phyloP scores from a whole-genome alignment of 2,329 filamentous ascomycete species.

The Aureobasidium subglaciale region DNA sequence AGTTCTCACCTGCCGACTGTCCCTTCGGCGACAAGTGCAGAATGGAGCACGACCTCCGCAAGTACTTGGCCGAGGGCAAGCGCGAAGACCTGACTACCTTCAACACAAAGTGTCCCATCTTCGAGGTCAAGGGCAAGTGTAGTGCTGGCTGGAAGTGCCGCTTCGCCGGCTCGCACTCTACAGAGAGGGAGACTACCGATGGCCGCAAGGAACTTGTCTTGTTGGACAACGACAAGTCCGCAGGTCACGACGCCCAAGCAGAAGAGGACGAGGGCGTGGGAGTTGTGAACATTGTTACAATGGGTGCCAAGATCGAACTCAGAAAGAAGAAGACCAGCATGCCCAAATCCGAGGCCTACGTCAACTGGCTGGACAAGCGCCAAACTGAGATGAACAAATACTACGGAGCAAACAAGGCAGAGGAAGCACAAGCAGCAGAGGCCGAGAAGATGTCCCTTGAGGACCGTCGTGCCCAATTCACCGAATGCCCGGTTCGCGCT shows the following conservation, averaged over 20 bases:
- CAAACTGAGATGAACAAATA: slow-evolving; percentile 27
- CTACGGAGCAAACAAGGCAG: slow-evolving; percentile 20
- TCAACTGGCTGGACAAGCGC: slow-evolving; percentile 68
- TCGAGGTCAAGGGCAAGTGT: slow-evolving; percentile 67
- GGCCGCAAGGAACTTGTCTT: slow-evolving; percentile 77
- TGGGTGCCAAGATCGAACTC: slow-evolving; percentile 65
- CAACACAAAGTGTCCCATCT: slow-evolving; percentile 73
- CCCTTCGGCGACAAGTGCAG: slow-evolving; percentile 74
- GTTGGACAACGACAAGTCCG: slow-evolving; percentile 47
- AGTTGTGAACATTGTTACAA: slow-evolving; percentile 67
- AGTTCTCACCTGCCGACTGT: slow-evolving; percentile 75
- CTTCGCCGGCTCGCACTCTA: slow-evolving; percentile 79
- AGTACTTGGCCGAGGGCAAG: slow-evolving; percentile 76
- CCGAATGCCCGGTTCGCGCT: slow-evolving; percentile 79
- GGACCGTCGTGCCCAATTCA: slow-evolving; percentile 71
- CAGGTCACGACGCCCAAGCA: slow-evolving; percentile 16
- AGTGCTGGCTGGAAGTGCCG: slow-evolving; percentile 89
- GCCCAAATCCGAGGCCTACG: slow-evolving; percentile 67
- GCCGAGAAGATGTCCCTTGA: slow-evolving; percentile 36
- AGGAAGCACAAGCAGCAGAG: slow-evolving; percentile 29
- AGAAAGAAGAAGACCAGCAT: slow-evolving; percentile 64
- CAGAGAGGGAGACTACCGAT: slow-evolving; percentile 69
- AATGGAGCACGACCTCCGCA: slow-evolving; percentile 74
- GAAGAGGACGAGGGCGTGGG: slow-evolving; percentile 46
- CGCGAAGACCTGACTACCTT: slow-evolving; percentile 72